Conservation (phyloP, 1,139 yeast species). For the Petasospora rhodanensis region DNA sequence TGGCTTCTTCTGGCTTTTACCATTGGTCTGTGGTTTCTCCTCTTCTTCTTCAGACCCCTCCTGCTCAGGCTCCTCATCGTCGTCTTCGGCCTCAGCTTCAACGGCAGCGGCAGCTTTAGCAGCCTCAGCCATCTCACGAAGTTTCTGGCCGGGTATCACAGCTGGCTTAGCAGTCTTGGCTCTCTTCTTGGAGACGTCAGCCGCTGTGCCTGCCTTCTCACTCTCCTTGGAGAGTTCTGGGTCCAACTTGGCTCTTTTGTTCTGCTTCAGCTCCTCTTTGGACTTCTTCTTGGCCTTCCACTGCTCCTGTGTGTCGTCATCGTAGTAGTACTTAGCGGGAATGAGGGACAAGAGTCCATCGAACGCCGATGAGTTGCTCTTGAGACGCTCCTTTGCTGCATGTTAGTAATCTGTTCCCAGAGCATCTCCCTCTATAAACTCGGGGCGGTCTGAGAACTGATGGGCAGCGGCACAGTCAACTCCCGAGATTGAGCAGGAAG, state of each 20-base stretch:
- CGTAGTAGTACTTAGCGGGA: conserved; percentile 90
- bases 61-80: conserved; percentile 7
- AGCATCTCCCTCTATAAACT: too few relatives aligned
- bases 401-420: too few relatives aligned
- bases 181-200: conserved; percentile 57
- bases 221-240: conserved; percentile 46
- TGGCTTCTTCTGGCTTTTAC: conserved; percentile 2
- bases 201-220: conserved; percentile 57
- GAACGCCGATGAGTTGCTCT: conserved; percentile 62
- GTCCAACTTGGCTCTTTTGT: conserved; percentile 69
- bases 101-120: conserved; percentile 11
- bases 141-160: conserved; percentile 45
- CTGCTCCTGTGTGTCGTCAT: conserved; percentile 71
- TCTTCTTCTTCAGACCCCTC: conserved; percentile 1
- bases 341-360: conserved; percentile 86
- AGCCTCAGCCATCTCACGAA: too few relatives aligned
- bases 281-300: conserved; percentile 83
- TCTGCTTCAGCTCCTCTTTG: conserved; percentile 58
- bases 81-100: conserved; percentile 13
- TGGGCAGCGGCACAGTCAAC: too few relatives aligned
- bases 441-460: too few relatives aligned
- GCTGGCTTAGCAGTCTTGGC: conserved; percentile 57
- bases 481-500: too few relatives aligned
- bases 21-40: conserved; percentile 8
- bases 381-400: conserved; percentile 27